Percentiles rank a stretch among this genome's conserved stretches.
phyloP scores from a whole-genome alignment of 2,329 filamentous ascomycete species.

The Aureobasidium vineae region DNA sequence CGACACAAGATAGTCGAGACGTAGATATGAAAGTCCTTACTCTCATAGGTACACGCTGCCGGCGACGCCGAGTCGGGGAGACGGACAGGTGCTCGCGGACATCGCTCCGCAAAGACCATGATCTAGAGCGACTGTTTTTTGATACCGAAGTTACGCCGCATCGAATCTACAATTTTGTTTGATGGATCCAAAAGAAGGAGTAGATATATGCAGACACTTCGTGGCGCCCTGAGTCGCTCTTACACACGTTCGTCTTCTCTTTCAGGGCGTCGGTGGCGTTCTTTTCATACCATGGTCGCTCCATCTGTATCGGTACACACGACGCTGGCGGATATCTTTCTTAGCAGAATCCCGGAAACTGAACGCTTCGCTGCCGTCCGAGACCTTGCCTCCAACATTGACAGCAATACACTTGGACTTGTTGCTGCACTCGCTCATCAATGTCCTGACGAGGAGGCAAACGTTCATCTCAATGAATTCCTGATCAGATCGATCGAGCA shows the following conservation, averaged over 20 bases:
- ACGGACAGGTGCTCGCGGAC: neutral
- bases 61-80: too few species aligned
- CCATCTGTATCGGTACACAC: slow-evolving; percentile 1
- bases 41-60: too few species aligned
- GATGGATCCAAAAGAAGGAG: neutral
- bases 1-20: too few species aligned
- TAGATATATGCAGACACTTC: slow-evolving; percentile 9
- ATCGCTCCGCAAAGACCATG: neutral
- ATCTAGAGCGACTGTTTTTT: slow-evolving; percentile 15
- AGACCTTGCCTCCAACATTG: slow-evolving; percentile 21
- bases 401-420: slow-evolving; percentile 18
- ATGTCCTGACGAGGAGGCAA: slow-evolving; percentile 27
- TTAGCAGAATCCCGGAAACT: slow-evolving; percentile 26
- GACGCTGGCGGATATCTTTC: slow-evolving; percentile 25
- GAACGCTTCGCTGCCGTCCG: slow-evolving; percentile 23
- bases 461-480: slow-evolving; percentile 21
- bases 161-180: slow-evolving; percentile 15
- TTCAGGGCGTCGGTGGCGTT: slow-evolving; percentile 8
- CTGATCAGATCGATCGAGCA: slow-evolving; percentile 29
- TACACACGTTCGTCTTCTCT: neutral
- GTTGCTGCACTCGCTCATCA: slow-evolving; percentile 18
- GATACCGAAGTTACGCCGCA: slow-evolving; percentile 14
- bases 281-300: slow-evolving; percentile 1
- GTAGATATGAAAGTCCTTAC: too few species aligned
- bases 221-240: slow-evolving; percentile 8